These are phyloP conservation scores for Colletotrichum navitas DNA, from an alignment of 2,329 filamentous ascomycete genomes.

Conservation along the genomic window DNA sequence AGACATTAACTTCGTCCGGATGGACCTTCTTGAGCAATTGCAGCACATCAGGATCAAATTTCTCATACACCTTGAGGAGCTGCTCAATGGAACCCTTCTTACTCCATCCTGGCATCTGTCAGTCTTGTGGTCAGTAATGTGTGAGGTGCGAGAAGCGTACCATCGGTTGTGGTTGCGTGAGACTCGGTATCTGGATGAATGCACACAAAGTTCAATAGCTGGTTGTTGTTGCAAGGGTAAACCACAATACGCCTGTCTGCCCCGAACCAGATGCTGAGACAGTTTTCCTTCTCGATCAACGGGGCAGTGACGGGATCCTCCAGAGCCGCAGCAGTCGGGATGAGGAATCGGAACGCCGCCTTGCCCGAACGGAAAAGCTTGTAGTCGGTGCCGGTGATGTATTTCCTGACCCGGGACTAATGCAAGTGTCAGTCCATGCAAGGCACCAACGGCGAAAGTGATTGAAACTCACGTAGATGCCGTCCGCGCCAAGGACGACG, in stretches of 20 bases:
- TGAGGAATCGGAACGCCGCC: slow-evolving; percentile 67
- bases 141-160: slow-evolving; percentile 44
- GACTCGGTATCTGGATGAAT: slow-evolving; percentile 63
- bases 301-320: slow-evolving; percentile 52
- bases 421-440: not conserved
- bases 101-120: slow-evolving; percentile 53
- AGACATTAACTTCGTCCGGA: slow-evolving; percentile 63
- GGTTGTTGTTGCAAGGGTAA: slow-evolving; percentile 61
- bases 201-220: slow-evolving; percentile 62
- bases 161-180: slow-evolving; percentile 48
- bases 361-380: slow-evolving; percentile 62
- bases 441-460: slow-evolving; percentile 47
- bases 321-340: slow-evolving; percentile 51
- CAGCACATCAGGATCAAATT: slow-evolving; percentile 57
- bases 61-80: slow-evolving; percentile 55
- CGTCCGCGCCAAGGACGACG: slow-evolving; percentile 67
- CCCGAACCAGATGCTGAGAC: slow-evolving; percentile 56
- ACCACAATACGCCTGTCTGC: slow-evolving; percentile 59
- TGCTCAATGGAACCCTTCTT: slow-evolving; percentile 52
- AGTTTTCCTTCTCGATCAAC: slow-evolving; percentile 48
- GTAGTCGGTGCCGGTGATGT: slow-evolving; percentile 42
- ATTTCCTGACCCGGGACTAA: slow-evolving; percentile 46
- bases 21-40: slow-evolving; percentile 58
- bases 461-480: slow-evolving; percentile 57
- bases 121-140: not conserved